Percentiles rank a stretch among this genome's conserved stretches.
Conservation (phyloP, 2,329 filamentous ascomycete genomes). For the Curvularia eragrostidis region DNA sequence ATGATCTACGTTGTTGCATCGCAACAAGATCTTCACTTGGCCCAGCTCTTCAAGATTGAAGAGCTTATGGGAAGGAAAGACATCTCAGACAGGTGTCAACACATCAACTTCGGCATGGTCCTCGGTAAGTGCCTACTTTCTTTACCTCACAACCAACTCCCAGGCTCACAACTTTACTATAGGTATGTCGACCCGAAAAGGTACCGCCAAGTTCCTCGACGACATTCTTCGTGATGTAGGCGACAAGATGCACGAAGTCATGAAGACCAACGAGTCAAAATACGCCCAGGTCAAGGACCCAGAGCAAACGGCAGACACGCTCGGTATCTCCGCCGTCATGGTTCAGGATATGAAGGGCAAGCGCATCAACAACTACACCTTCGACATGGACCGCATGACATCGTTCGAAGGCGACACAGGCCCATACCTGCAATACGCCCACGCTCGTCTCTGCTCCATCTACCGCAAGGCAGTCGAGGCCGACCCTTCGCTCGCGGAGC, state of each 20-base stretch:
- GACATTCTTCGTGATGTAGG: slow-evolving; percentile 66
- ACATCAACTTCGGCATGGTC: slow-evolving; percentile 72
- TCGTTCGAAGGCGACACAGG: slow-evolving; percentile 87
- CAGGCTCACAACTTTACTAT: neutral
- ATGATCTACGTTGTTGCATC: slow-evolving; percentile 72
- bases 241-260: slow-evolving; percentile 97
- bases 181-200: slow-evolving; percentile 67
- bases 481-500: slow-evolving; percentile 56
- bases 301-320: slow-evolving; percentile 78
- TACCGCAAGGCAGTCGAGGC: slow-evolving; percentile 60
- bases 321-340: slow-evolving; percentile 96
- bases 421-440: slow-evolving; percentile 82
- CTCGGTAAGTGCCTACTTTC: slow-evolving; percentile 51
- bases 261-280: slow-evolving; percentile 89
- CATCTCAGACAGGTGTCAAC: slow-evolving; percentile 64
- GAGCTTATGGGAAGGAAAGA: slow-evolving; percentile 68
- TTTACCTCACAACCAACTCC: neutral
- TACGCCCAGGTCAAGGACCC: slow-evolving; percentile 90
- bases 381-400: slow-evolving; percentile 82
- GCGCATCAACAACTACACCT: slow-evolving; percentile 73
- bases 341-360: slow-evolving; percentile 98
- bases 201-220: slow-evolving; percentile 61
- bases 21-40: slow-evolving; percentile 69
- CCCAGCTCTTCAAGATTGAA: slow-evolving; percentile 70
- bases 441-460: slow-evolving; percentile 51